These are phyloP conservation scores for Glarea lozoyensis DNA, from an alignment of 495 filamentous ascomycete genomes.

Conservation along the genomic window DNA sequence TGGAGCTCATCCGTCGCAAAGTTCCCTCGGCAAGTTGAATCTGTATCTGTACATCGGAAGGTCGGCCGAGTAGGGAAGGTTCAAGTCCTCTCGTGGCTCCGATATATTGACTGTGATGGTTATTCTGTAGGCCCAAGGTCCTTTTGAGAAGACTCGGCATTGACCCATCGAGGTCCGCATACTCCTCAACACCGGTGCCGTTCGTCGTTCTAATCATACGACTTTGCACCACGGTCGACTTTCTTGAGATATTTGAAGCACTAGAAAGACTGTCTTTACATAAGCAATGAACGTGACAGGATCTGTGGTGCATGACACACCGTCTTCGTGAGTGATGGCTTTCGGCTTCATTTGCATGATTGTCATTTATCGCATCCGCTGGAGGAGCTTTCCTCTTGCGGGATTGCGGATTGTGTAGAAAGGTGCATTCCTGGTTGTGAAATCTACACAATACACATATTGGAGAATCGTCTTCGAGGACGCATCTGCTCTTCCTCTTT, in stretches of 20 bases:
- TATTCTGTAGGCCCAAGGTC: constrained; percentile 52
- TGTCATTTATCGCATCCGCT: constrained; percentile 39
- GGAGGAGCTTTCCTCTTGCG: constrained; percentile 63
- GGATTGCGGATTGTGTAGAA: constrained; percentile 53
- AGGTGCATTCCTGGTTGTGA: constrained; percentile 51
- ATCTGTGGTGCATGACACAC: constrained; percentile 30
- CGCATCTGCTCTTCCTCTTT: constrained; percentile 78
- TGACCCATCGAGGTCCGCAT: constrained; percentile 50
- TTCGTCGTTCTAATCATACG: constrained; percentile 34
- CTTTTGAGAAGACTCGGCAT: constrained; percentile 50
- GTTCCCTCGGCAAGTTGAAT: constrained; percentile 52
- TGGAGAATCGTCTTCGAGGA: constrained; percentile 63
- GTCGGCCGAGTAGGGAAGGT: constrained; percentile 57
- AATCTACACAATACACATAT: constrained; percentile 55
- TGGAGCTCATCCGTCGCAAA: constrained; percentile 68
- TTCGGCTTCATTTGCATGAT: too few species aligned
- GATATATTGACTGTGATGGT: constrained; percentile 54
- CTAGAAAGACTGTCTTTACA: constrained; percentile 17
- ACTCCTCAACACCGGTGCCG: constrained; percentile 47
- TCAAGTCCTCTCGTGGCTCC: constrained; percentile 67
- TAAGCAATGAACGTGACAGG: constrained; percentile 15
- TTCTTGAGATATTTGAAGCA: constrained; percentile 7
- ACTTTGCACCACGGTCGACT: constrained; percentile 7
- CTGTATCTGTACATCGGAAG: constrained; percentile 50
- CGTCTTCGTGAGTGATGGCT: constrained; percentile 43